Base-by-base conservation (phyloP, 805 yeast species). In the Metschnikowia henanensis region DNA sequence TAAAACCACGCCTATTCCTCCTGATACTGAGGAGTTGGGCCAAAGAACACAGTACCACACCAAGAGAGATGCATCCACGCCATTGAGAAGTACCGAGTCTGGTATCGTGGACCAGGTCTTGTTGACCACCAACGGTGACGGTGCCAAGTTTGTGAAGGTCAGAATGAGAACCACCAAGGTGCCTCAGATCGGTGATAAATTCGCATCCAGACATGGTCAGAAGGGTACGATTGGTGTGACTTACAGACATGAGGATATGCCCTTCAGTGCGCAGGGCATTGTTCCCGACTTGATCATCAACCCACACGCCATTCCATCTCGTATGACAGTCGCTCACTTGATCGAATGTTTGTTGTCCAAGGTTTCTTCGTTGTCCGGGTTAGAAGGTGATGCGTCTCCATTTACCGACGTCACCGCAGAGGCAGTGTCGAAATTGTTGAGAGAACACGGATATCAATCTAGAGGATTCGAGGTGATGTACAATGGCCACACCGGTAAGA, bases 151-250 rank as follows among this genome's bases (percentile, higher is more conserved):
- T 57, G 98, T 94, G 41, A 94, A 94, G 72, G 98, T 94, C 37
- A 83, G 99, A 72, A 94, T 95, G 89, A 87, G 99, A 78, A 94
- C 99, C 1, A 94, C 99, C 4, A 94, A 95, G 71, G 79, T 92
- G 36, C 99, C 99, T 10, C 99, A 94, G 71, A 92, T 94, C 69
- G 99, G 99, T 69, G 99, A 94, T 70, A 94, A 94, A 71, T 94
- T 94, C 71, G 98, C 99, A 6, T 92, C 98, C 32, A 87, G 99
- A 73, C 99, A 94, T 77, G 99, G 99, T 66, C 99, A 94, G 72
- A 94, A 94, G 75, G 99, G 99, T 84, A 94, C 99, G 17, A 91
- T 94, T 68, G 99, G 99, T 83, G 94, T 94, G 51, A 94, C 99
- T 0, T 94, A 92, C 65, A 81, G 97, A 65, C 94, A 92, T 65